Evolutionary conservation across 257 asterid species (phyloP), one percentile per base, ranked within the genome.

Genomic region (Plectranthus barbatus): DNA sequence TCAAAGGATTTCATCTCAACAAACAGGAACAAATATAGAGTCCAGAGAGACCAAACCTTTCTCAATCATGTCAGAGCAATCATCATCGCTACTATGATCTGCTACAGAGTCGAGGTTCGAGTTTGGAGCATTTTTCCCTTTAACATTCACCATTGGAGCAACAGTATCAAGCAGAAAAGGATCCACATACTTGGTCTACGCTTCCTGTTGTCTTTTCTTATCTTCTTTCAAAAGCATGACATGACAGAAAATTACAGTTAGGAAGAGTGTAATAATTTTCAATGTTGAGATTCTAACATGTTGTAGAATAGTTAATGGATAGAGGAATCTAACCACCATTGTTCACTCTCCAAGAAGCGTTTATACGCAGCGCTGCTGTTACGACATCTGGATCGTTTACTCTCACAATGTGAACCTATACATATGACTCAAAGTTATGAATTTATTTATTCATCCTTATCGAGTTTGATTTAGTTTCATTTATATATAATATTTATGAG

Each of bases 351-450:
- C 62, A 21, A 45, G 62, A 67, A 71, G 79, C 78, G 64, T 73
- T 72, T 71, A 87, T 41, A 39, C 74, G 45, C 94, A 89, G 83
- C n/a, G 97, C 96, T 13, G 95, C 99, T 62, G 50, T 62, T 12
- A 92, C 74, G 7, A 76, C 90, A 9, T 82, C 95, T 7, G 72
- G 51, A 20, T 58, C 72, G 63, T 82, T 70, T 24, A 83, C 95
- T 83, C 97, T 76, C 66, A 83, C 97, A 56, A 89, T 88, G 79
- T 79, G 85, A 58, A 92, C 99, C 97, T 92, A 5, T 33, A 60
- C n/a, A n/a, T n/a, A n/a, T n/a, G n/a, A n/a, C n/a, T n/a, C n/a
- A n/a, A n/a, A n/a, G n/a, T n/a, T n/a, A n/a, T n/a, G n/a, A n/a
- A n/a, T n/a, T n/a, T n/a, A n/a, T n/a, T n/a, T n/a, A n/a, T n/a